These are phyloP conservation scores for Cucurbita ficifolia DNA, from an alignment of 306 rosid genomes.

Conservation along the genomic window DNA sequence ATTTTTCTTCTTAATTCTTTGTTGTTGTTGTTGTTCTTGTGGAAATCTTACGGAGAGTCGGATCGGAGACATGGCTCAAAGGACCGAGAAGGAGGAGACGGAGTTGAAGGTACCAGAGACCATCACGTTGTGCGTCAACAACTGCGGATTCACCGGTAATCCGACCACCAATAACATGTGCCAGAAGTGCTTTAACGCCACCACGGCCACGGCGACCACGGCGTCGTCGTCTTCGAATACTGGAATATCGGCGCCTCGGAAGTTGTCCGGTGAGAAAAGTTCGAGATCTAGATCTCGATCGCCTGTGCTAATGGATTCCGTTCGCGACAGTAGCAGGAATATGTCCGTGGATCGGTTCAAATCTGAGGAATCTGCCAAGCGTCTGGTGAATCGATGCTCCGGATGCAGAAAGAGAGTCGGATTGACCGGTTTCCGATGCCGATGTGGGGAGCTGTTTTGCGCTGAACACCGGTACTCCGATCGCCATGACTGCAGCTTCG, in stretches of 20 bases:
- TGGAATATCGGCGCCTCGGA: slow-evolving; percentile 15
- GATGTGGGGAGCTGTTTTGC: slow-evolving; percentile 90
- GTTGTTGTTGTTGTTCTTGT: neutral
- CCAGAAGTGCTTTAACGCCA: slow-evolving; percentile 65
- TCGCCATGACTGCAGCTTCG: slow-evolving; percentile 86
- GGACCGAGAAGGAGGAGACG: slow-evolving; percentile 75
- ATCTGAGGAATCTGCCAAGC: slow-evolving; percentile 33
- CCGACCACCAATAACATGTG: slow-evolving; percentile 84
- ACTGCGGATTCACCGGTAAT: slow-evolving; percentile 78
- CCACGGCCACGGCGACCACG: slow-evolving; percentile 10
- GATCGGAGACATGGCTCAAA: slow-evolving; percentile 47
- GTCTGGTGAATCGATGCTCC: slow-evolving; percentile 65
- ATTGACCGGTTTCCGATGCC: slow-evolving; percentile 77
- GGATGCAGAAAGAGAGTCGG: slow-evolving; percentile 77
- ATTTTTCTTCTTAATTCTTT: neutral
- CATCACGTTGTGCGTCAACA: slow-evolving; percentile 50
- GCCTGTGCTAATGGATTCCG: slow-evolving; percentile 14
- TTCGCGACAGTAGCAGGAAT: slow-evolving; percentile 13
- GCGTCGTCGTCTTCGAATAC: neutral
- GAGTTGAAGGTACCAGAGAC: slow-evolving; percentile 71
- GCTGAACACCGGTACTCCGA: slow-evolving; percentile 83
- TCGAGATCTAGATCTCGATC: slow-evolving; percentile 29
- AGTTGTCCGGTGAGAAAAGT: slow-evolving; percentile 29
- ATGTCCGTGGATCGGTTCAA: slow-evolving; percentile 6
- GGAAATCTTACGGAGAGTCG: neutral